These are phyloP conservation scores for Physaria fendleri DNA, from an alignment of 345 rosid genomes.

Conservation along the genomic window DNA sequence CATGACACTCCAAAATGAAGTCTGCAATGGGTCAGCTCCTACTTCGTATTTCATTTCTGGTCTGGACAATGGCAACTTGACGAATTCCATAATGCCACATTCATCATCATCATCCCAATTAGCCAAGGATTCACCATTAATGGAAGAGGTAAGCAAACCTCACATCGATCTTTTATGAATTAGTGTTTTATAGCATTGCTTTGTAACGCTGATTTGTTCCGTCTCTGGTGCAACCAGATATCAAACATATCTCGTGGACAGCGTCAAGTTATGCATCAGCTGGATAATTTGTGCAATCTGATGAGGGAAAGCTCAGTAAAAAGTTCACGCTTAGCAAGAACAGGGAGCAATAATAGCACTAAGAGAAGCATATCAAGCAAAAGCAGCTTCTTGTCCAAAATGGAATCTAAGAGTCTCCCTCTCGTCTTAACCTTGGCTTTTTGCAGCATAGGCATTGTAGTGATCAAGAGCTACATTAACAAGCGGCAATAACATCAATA, in stretches of 20 bases:
- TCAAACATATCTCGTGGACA: conserved; percentile 57
- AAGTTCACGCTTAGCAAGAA: conserved; percentile 34
- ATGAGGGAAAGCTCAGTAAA: conserved; percentile 44
- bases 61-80: conserved; percentile 69
- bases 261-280: conserved; percentile 67
- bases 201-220: conserved; percentile 11
- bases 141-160: conserved; percentile 66
- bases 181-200: neutral
- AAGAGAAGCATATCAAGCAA: conserved; percentile 25
- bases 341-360: conserved; percentile 19
- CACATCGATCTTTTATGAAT: neutral
- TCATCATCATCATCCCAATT: conserved; percentile 75
- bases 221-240: conserved; percentile 39
- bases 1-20: conserved; percentile 54
- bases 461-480: conserved; percentile 43
- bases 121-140: conserved; percentile 62
- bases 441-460: conserved; percentile 57
- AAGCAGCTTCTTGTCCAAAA: conserved; percentile 19
- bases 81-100: conserved; percentile 61
- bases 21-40: conserved; percentile 75
- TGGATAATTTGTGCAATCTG: conserved; percentile 61
- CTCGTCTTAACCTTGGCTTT: conserved; percentile 50
- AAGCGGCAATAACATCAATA: conserved; percentile 32
- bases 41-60: conserved; percentile 76
- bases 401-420: conserved; percentile 41